A percentile compares a stretch with the other conserved stretches of the same genome.
These are phyloP conservation scores for Vaccinium macrocarpon DNA, from an alignment of 148 eudicot species.

Conservation along the genomic window DNA sequence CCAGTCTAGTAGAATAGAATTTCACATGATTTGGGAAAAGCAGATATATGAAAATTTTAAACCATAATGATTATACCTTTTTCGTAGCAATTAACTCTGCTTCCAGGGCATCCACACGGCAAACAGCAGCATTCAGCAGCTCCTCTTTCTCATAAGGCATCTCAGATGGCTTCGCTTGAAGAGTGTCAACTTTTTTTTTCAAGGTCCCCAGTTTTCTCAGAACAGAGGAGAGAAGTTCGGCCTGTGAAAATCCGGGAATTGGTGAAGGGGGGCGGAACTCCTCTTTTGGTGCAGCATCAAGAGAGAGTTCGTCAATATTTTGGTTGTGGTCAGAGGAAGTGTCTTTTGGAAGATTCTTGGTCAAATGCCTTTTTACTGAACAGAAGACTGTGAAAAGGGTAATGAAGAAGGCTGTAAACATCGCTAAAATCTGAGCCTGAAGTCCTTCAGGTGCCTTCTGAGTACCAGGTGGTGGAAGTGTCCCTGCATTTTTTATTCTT, in stretches of 20 bases:
- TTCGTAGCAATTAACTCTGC: constrained; percentile 85
- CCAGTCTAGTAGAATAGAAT: neutral
- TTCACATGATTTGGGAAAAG: neutral
- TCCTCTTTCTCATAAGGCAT: constrained; percentile 73
- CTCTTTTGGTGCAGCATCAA: constrained; percentile 38
- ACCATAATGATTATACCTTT: constrained; percentile 49
- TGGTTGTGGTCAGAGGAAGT: constrained; percentile 28
- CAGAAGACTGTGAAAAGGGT: constrained; percentile 48
- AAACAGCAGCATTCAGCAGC: constrained; percentile 72
- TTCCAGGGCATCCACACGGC: constrained; percentile 68
- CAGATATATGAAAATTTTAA: neutral
- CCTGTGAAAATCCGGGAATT: constrained; percentile 49
- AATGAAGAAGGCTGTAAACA: constrained; percentile 60
- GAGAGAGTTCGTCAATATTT: constrained; percentile 34
- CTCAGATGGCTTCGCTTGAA: constrained; percentile 63
- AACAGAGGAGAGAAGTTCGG: constrained; percentile 53
- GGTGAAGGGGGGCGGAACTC: constrained; percentile 71
- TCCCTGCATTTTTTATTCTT: constrained; percentile 43
- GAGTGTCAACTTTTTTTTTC: constrained; percentile 57
- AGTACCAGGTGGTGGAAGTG: constrained; percentile 32
- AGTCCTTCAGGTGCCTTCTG: constrained; percentile 49
- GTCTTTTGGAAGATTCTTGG: constrained; percentile 47
- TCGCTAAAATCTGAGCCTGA: constrained; percentile 42
- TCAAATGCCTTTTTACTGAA: constrained; percentile 36
- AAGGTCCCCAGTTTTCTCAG: constrained; percentile 53